Evolutionary conservation across 371 early-diverging fungal species (phyloP), one percentile per base, ranked within the genome.

Genomic region (Haplosporangium sp.): DNA sequence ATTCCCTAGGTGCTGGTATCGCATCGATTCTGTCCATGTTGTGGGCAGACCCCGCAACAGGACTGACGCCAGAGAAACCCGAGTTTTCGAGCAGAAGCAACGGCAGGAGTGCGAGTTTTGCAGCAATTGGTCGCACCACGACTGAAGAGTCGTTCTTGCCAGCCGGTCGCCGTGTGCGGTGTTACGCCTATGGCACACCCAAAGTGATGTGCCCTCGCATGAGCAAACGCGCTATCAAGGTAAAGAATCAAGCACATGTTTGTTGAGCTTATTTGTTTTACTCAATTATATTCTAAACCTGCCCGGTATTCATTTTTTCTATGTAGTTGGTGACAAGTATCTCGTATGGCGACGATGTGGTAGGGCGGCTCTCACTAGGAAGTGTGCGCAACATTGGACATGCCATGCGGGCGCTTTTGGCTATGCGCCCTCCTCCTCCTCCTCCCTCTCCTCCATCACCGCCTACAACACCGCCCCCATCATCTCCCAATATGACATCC

Each of bases 271-370:
- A 42, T 47, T 11, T 0, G 13, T 40, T 21, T 3, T 14, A 1
- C 14, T 20, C 10, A 46, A 57, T 8, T 20, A 13, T 37, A 52
- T 20, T 48, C 36, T 42, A 51, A 42, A 45, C 13, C 43, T 9
- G 18, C n/a, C 56, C 16, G 6, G 55, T 11, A 55, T 63, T 50
- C 20, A 8, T 46, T 42, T 40, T 14, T 45, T 2, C 38, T 5
- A 42, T 9, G 45, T 69, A 75, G 76, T 23, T 77, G 51, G 71
- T 77, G 37, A 77, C 77, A 9, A 77, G 71, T 52, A 70, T 77
- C 43, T 77, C 77, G n/a, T 77, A 71, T 50, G 77, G 77, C 12
- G 77, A 77, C 14, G 77, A 77, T 57, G 68, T 71, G 5, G 77
- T 77, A 0, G 77, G 77, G 14, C 64, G 77, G 0, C 43, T 77